Percentiles rank a stretch among this genome's conserved stretches.
phyloP scores from a whole-genome alignment of 225 moss, liverwort and hornwort genomes.

The Sphagnum contortum region DNA sequence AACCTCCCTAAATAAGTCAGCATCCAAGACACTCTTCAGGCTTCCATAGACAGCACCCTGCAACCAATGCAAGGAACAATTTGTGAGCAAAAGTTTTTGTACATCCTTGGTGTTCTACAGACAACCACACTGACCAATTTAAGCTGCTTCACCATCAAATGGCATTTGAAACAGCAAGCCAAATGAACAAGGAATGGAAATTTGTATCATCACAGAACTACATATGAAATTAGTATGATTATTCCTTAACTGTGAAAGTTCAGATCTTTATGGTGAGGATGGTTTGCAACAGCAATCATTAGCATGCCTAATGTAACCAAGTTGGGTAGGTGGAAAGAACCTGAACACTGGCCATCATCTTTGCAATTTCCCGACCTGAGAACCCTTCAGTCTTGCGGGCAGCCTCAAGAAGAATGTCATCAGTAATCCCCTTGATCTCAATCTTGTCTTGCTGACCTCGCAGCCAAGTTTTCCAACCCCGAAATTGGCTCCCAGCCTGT shows the following conservation, averaged over 20 bases:
- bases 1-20: conserved; percentile 63
- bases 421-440: conserved; percentile 53
- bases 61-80: not conserved
- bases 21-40: conserved; percentile 53
- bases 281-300: too few species aligned
- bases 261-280: too few species aligned
- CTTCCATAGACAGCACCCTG: conserved; percentile 89
- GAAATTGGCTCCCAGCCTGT: conserved; percentile 42
- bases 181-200: too few species aligned
- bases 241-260: too few species aligned
- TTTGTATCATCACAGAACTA: too few species aligned
- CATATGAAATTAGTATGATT: too few species aligned
- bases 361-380: conserved; percentile 87
- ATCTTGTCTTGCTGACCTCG: conserved; percentile 68
- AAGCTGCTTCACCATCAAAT: too few species aligned
- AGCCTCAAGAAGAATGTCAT: conserved; percentile 57
- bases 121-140: too few species aligned
- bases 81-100: too few species aligned
- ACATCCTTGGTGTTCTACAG: too few species aligned
- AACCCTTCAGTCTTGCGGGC: conserved; percentile 67
- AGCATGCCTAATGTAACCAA: too few species aligned
- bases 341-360: conserved; percentile 93
- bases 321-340: conserved; percentile 7
- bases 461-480: conserved; percentile 55
- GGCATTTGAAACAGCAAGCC: too few species aligned